Evolutionary conservation across 192 early-diverging fungal genomes (phyloP).

Genomic region (Podila horticola): DNA sequence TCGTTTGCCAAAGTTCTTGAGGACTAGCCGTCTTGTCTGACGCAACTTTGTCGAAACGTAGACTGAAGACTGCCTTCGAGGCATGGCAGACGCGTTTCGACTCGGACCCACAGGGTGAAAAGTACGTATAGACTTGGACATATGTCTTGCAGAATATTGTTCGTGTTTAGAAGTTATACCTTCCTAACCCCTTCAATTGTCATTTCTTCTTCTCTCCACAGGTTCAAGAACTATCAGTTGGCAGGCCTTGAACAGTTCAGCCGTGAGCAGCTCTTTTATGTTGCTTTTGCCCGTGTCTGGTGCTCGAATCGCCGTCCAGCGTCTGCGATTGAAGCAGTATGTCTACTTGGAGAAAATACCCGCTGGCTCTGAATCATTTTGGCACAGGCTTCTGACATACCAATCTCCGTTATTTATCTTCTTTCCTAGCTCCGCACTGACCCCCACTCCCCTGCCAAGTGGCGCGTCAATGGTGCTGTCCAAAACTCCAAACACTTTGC

Average conservation of each 20-base stretch:
- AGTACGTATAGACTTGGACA: neutral
- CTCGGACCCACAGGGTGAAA: constrained; percentile 36
- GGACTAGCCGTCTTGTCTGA: too few relatives aligned
- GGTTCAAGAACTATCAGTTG: constrained; percentile 4
- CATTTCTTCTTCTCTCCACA: neutral
- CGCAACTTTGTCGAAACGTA: too few relatives aligned
- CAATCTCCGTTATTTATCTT: too few relatives aligned
- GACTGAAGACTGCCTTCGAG: constrained; percentile 36
- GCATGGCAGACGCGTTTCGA: constrained; percentile 12
- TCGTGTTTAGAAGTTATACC: neutral
- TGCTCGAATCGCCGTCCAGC: constrained; percentile 53
- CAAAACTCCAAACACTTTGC: constrained; percentile 73
- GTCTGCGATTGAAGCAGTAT: constrained; percentile 24
- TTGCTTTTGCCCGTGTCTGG: constrained; percentile 73
- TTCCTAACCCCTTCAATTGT: neutral
- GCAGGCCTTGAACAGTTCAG: constrained; percentile 64
- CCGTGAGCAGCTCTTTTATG: constrained; percentile 68
- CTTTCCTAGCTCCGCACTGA: constrained; percentile 59
- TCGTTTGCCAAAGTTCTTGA: constrained; percentile 15
- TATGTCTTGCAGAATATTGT: neutral
- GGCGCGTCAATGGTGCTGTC: constrained; percentile 74
- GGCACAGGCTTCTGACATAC: too few relatives aligned
- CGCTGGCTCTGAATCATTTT: too few relatives aligned
- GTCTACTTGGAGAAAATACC: too few relatives aligned
- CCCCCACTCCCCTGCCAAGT: constrained; percentile 67